phyloP scores from a whole-genome alignment of 1,284 basidiomycete species.

The Testicularia cyperi region DNA sequence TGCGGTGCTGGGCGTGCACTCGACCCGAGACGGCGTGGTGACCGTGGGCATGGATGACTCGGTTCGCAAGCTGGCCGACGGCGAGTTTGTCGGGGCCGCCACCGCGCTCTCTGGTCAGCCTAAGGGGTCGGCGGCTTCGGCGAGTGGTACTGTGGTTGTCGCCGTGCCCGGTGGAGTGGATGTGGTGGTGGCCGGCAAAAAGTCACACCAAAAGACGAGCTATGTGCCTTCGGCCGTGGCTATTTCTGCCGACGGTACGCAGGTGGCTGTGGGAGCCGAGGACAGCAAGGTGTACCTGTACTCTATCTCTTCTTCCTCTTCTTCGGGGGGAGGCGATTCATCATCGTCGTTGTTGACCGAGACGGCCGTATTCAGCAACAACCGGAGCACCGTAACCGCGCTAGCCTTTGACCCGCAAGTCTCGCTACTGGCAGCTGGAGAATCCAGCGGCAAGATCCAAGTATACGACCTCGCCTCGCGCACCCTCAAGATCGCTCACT shows the following conservation, averaged over 20 bases:
- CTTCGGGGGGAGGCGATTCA: no score
- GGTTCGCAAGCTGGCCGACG: constrained; percentile 21
- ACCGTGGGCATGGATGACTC: constrained; percentile 46
- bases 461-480: constrained; percentile 69
- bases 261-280: constrained; percentile 73
- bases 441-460: constrained; percentile 78
- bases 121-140: constrained; percentile 60
- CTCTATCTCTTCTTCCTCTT: constrained; percentile 4
- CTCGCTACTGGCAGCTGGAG: constrained; percentile 67
- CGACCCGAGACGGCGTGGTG: constrained; percentile 14
- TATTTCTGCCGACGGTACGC: constrained; percentile 61
- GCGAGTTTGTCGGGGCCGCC: constrained; percentile 10
- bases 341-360: no score
- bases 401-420: constrained; percentile 81
- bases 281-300: constrained; percentile 50
- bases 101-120: constrained; percentile 69
- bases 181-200: constrained; percentile 57
- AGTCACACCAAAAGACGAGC: constrained; percentile 20
- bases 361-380: constrained; percentile 67
- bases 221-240: constrained; percentile 62
- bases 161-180: constrained; percentile 71
- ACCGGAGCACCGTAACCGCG: constrained; percentile 66
- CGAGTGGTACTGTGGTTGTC: constrained; percentile 66
- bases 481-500: constrained; percentile 61
- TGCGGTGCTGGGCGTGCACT: constrained; percentile 69